Evolutionary conservation across 2,329 filamentous ascomycete species (phyloP).

Genomic region (Aspergillus eucalypticola): DNA sequence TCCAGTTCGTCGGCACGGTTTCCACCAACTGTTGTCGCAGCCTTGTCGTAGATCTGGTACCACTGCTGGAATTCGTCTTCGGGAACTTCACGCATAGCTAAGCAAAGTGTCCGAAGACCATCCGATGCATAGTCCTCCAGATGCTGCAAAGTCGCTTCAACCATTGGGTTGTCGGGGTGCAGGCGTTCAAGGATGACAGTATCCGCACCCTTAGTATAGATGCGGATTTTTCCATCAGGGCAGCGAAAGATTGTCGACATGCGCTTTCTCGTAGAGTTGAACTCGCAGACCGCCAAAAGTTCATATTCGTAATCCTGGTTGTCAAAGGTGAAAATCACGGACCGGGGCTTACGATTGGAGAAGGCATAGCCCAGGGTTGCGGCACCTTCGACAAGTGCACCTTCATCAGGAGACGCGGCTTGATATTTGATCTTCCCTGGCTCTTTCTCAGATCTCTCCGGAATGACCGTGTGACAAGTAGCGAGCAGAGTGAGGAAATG

Average conservation of each 20-base stretch:
- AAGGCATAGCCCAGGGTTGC: slow-evolving; percentile 85
- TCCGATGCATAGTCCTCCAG: slow-evolving; percentile 99
- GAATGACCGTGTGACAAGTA: slow-evolving; percentile 96
- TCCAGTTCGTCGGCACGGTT: slow-evolving; percentile 93
- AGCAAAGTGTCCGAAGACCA: slow-evolving; percentile 87
- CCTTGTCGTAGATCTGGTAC: slow-evolving; percentile 81
- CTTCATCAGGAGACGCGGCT: slow-evolving; percentile 94
- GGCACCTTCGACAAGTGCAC: slow-evolving; percentile 92
- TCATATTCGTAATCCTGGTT: slow-evolving; percentile 80
- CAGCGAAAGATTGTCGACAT: slow-evolving; percentile 98
- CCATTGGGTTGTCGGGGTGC: slow-evolving; percentile 76
- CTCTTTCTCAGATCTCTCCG: slow-evolving; percentile 78
- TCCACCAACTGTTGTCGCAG: slow-evolving; percentile 84
- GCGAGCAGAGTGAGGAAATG: slow-evolving; percentile 86
- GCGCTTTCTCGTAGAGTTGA: slow-evolving; percentile 94
- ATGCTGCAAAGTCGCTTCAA: slow-evolving; percentile 87
- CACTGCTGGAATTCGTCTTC: slow-evolving; percentile 88
- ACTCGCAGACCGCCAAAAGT: slow-evolving; percentile 94
- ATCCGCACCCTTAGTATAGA: slow-evolving; percentile 95
- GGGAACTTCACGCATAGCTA: slow-evolving; percentile 89
- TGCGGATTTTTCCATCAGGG: slow-evolving; percentile 89
- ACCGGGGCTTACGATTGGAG: slow-evolving; percentile 81
- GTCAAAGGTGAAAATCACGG: slow-evolving; percentile 78
- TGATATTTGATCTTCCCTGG: slow-evolving; percentile 90
- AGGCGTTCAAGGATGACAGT: slow-evolving; percentile 95